A percentile compares a stretch with the other conserved stretches of the same genome.
Conservation (phyloP, 768 basidiomycete genomes). For the Psilocybe cyanescens region DNA sequence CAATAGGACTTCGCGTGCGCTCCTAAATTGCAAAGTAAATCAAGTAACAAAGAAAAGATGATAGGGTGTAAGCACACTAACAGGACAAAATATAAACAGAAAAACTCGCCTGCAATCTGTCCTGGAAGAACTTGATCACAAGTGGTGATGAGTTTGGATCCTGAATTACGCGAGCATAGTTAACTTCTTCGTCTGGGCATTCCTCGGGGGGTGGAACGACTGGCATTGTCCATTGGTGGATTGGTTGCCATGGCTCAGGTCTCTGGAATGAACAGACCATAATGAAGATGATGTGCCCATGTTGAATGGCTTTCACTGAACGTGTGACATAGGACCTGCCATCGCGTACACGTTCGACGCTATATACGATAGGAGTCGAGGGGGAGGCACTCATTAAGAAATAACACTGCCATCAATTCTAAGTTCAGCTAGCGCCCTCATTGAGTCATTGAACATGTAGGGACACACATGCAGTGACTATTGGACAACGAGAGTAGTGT, state of each 20-base stretch:
- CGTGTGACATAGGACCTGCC: constrained; percentile 77
- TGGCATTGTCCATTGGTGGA: constrained; percentile 72
- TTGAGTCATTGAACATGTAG: too few relatives aligned
- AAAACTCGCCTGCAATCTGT: constrained; percentile 29
- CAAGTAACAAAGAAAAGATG: too few relatives aligned
- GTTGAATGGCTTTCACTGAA: constrained; percentile 61
- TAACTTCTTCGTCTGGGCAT: constrained; percentile 61
- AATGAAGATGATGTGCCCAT: constrained; percentile 52
- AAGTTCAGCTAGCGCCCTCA: too few relatives aligned
- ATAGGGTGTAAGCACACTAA: not conserved
- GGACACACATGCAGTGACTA: constrained; percentile 73
- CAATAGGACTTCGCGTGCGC: constrained; percentile 69
- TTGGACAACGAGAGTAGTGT: constrained; percentile 37
- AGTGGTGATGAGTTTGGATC: constrained; percentile 35
- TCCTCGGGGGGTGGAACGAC: constrained; percentile 56
- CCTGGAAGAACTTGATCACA: constrained; percentile 35
- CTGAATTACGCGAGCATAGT: constrained; percentile 33
- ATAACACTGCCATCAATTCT: constrained; percentile 61
- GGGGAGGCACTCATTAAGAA: constrained; percentile 78
- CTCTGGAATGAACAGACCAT: constrained; percentile 84
- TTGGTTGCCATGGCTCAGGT: constrained; percentile 77
- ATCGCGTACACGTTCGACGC: constrained; percentile 75
- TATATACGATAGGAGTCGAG: constrained; percentile 75
- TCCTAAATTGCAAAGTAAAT: constrained; percentile 45
- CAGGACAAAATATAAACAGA: not conserved